Evolutionary conservation across 768 basidiomycete genomes (phyloP).

Genomic region (Cubamyces sp.): DNA sequence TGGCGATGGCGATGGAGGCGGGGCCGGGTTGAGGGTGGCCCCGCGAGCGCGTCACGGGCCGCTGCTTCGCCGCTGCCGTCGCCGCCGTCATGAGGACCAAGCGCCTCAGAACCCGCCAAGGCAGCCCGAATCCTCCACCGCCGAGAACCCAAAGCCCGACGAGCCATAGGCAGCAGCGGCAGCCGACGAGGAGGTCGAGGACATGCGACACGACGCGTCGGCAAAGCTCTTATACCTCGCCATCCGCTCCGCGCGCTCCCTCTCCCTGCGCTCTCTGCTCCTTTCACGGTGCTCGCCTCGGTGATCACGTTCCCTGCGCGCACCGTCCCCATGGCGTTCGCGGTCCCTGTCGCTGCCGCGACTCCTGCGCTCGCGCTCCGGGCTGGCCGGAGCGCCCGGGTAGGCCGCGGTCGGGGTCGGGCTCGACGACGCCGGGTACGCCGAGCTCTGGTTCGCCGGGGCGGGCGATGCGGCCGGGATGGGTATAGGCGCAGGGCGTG

Average conservation of each 20-base stretch:
- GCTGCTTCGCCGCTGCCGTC: no score
- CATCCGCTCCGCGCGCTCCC: conserved; percentile 12
- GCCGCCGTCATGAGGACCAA: no score
- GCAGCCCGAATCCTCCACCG: conserved; percentile 19
- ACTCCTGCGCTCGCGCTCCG: conserved; percentile 26
- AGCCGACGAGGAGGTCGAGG: neutral
- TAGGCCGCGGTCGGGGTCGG: conserved; percentile 3
- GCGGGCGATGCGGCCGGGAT: neutral
- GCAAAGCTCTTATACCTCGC: conserved; percentile 6
- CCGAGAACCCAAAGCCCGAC: conserved; percentile 4
- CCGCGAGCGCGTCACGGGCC: no score
- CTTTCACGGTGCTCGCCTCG: no score
- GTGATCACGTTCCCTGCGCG: no score
- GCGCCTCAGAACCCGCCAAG: conserved; percentile 18
- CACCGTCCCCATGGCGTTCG: neutral
- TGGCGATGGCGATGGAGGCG: no score
- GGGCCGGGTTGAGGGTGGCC: no score
- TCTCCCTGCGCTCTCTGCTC: conserved; percentile 6
- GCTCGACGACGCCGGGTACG: neutral
- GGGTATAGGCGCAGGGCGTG: conserved; percentile 22
- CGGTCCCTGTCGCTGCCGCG: conserved; percentile 9
- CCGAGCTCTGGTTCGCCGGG: neutral
- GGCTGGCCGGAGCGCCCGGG: conserved; percentile 21
- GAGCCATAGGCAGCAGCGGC: neutral
- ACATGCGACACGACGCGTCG: conserved; percentile 10